Evolutionary conservation across 78 protist genomes (phyloP), one percentile per base, ranked within the genome.

Genomic region (Dictyostelium capitatum): DNA sequence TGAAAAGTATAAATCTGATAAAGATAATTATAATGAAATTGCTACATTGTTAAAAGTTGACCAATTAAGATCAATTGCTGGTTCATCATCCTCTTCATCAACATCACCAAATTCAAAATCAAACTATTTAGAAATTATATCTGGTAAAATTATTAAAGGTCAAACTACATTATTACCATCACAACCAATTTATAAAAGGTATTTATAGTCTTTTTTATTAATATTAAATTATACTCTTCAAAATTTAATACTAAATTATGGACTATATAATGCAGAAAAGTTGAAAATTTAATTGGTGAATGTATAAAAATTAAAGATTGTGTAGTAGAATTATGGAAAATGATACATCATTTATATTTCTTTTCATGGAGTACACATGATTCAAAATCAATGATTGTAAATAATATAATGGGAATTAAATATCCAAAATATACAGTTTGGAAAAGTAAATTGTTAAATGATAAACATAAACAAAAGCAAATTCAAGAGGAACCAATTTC

Each of bases 311-410:
- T 83, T 10, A 43, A 20, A 20, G 30, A 17, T 19, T 19, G n/a
- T 1, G 69, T 37, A n/a, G 15, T 83, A 2, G 50, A 32, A 4
- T 10, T 83, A 30, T 83, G 80, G 80, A 69, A 72, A 72, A 83
- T 72, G 69, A 72, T 83, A 6, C 80, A 83, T 54, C 90, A 83
- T 83, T 54, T 83, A 20, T 83, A 69, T 54, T 83, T 83, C 23
- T 83, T 19, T 48, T 47, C 48, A 50, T 83, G 90, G 90, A 69
- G 47, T 30, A 37, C 41, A 37, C 90, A 83, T 72, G 64, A 83
- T 43, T 47, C 90, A 2, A 83, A 74, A 30, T 32, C 80, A 19
- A 48, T 83, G 41, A 72, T 83, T 53, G 53, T 83, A 41, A 69
- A 83, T 48, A 83, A 83, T 41, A 72, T 83, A 7, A 69, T 83